Percentiles rank a stretch among this genome's conserved stretches.
Evolutionary conservation across 1,284 basidiomycete species (phyloP).

Genomic region (Sparassis latifolia): DNA sequence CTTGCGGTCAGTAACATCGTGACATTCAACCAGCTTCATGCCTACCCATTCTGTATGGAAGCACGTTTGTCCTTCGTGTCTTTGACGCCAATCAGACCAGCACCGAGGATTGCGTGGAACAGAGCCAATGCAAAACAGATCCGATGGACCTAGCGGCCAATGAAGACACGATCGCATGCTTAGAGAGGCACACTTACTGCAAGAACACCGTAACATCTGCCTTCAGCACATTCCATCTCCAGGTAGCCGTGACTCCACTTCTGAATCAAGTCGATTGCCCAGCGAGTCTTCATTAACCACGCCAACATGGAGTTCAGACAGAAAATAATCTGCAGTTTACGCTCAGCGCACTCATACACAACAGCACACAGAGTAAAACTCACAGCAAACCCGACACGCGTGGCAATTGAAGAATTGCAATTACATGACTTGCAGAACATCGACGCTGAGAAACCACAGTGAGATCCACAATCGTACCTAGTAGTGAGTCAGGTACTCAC

Average conservation of each 20-base stretch:
- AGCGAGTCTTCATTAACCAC: slow-evolving; percentile 91
- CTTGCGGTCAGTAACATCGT: slow-evolving; percentile 1
- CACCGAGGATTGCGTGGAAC: slow-evolving; percentile 81
- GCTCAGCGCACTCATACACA: too few species aligned
- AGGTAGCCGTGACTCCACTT: slow-evolving; percentile 95
- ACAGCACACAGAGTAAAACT: slow-evolving; percentile 18
- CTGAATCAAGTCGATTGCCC: slow-evolving; percentile 84
- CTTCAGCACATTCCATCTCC: slow-evolving; percentile 93
- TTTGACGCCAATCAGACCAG: slow-evolving; percentile 79
- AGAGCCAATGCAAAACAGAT: slow-evolving; percentile 93
- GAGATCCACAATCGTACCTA: slow-evolving; percentile 1
- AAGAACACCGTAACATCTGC: slow-evolving; percentile 94
- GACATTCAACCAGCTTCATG: slow-evolving; percentile 1
- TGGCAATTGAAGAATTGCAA: slow-evolving; percentile 98
- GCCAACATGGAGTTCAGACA: slow-evolving; percentile 93
- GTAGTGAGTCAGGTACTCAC: slow-evolving; percentile 29
- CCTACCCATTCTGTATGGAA: slow-evolving; percentile 93
- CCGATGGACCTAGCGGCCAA: slow-evolving; percentile 71
- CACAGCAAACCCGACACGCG: slow-evolving; percentile 93
- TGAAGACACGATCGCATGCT: background rate
- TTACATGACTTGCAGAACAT: slow-evolving; percentile 99
- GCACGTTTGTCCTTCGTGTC: slow-evolving; percentile 90
- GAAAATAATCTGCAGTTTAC: slow-evolving; percentile 75
- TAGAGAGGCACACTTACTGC: slow-evolving; percentile 53
- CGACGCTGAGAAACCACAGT: slow-evolving; percentile 50